Percentiles rank a stretch among this genome's conserved stretches.
These are phyloP conservation scores for Cercospora janseana DNA, from an alignment of 2,329 filamentous ascomycete species.

Conservation along the genomic window DNA sequence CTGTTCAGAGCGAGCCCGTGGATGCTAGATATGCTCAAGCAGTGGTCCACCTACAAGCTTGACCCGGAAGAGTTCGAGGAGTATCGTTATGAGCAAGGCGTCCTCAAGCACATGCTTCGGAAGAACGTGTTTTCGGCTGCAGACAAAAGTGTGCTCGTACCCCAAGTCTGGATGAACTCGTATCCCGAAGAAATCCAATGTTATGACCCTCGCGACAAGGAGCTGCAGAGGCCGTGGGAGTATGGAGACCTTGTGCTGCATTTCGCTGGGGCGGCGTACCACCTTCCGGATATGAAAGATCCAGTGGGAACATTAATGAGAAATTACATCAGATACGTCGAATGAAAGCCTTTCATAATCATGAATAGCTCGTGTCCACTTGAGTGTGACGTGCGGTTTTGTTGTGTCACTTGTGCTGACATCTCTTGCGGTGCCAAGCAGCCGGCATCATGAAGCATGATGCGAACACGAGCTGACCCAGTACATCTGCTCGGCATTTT, in stretches of 20 bases:
- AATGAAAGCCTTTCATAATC: too few relatives aligned
- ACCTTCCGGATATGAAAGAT: constrained; percentile 38
- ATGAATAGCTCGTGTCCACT: too few relatives aligned
- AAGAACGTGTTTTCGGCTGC: constrained; percentile 8
- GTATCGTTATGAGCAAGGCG: constrained; percentile 41
- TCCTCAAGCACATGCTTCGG: constrained; percentile 37
- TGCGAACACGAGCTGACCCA: not conserved
- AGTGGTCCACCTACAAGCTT: constrained; percentile 28
- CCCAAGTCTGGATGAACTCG: constrained; percentile 42
- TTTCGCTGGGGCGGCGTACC: constrained; percentile 45
- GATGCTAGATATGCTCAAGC: constrained; percentile 38
- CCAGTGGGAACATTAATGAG: constrained; percentile 42
- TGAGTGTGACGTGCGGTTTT: too few relatives aligned
- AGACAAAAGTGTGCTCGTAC: constrained; percentile 29
- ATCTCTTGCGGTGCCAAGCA: not conserved
- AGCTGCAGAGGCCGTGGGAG: constrained; percentile 7
- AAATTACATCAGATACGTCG: constrained; percentile 33
- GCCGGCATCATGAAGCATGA: not conserved
- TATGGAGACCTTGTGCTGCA: constrained; percentile 35
- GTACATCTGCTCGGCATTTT: not conserved
- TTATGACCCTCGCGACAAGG: constrained; percentile 34
- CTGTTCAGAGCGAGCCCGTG: constrained; percentile 38
- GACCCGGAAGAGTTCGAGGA: constrained; percentile 16
- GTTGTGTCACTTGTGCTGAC: not conserved
- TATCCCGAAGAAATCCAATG: constrained; percentile 44